Evolutionary conservation across 2,329 filamentous ascomycete species (phyloP).

Genomic region (Paraphoma chrysanthemicola): DNA sequence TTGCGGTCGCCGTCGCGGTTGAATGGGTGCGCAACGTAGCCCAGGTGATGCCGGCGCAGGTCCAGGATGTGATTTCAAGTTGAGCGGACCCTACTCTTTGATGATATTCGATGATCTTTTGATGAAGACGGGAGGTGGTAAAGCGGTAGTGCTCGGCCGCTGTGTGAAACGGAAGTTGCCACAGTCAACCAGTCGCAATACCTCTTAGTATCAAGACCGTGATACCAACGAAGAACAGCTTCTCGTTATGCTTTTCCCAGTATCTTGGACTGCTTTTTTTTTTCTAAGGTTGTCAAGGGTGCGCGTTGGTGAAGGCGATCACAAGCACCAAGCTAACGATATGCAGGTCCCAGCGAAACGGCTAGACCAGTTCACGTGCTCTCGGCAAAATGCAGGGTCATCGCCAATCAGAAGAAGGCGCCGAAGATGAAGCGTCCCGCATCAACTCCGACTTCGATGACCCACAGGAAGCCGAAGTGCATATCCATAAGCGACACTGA

Average conservation of each 20-base stretch:
- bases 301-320: not conserved
- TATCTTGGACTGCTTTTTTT: not conserved
- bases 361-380: slow-evolving; percentile 31
- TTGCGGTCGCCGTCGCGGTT: too few species aligned
- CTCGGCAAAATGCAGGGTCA: slow-evolving; percentile 28
- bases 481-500: not conserved
- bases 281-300: not conserved
- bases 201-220: not conserved
- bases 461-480: slow-evolving; percentile 1
- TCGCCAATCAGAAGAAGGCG: slow-evolving; percentile 31
- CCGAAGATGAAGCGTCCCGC: slow-evolving; percentile 13
- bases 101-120: too few species aligned
- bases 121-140: too few species aligned
- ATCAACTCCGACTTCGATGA: slow-evolving; percentile 9
- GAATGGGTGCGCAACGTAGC: too few species aligned
- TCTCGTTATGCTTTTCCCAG: not conserved
- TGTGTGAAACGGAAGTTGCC: not conserved
- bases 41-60: too few species aligned
- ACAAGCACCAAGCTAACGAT: not conserved
- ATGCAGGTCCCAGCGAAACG: slow-evolving; percentile 14
- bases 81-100: too few species aligned
- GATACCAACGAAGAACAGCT: not conserved
- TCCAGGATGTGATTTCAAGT: too few species aligned
- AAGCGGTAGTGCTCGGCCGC: too few species aligned
- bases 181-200: not conserved